Percentiles rank a stretch among this genome's conserved stretches.
These are phyloP conservation scores for Xylaria nigripes DNA, from an alignment of 495 filamentous ascomycete genomes.

Conservation along the genomic window DNA sequence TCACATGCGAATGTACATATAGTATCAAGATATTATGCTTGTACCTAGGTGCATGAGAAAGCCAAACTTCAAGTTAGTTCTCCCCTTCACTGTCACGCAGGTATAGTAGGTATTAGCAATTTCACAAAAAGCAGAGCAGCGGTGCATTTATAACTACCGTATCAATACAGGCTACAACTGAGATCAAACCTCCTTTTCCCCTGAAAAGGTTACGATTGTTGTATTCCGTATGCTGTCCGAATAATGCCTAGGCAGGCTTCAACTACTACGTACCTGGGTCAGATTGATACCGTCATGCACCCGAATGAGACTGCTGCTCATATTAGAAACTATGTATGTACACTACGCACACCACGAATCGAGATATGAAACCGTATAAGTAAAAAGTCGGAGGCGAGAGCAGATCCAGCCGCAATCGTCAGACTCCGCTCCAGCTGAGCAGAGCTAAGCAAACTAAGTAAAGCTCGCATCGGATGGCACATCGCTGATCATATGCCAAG, in stretches of 20 bases:
- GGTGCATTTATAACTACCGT: too few species aligned
- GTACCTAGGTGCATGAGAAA: too few species aligned
- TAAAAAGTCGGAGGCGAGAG: constrained; percentile 1
- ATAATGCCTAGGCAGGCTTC: too few species aligned
- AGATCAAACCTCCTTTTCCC: not conserved
- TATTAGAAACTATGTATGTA: too few species aligned
- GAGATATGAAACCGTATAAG: not conserved
- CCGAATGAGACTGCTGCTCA: too few species aligned
- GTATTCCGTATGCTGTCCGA: too few species aligned
- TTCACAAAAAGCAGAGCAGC: not conserved
- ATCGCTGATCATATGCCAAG: constrained; percentile 20
- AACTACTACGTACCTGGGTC: too few species aligned
- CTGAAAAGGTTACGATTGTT: too few species aligned
- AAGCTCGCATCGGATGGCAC: constrained; percentile 17
- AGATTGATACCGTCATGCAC: too few species aligned
- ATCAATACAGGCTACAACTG: too few species aligned
- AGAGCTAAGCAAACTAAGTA: constrained; percentile 16
- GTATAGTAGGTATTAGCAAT: not conserved
- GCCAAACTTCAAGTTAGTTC: too few species aligned
- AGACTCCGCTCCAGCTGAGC: constrained; percentile 14
- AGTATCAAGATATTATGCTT: not conserved
- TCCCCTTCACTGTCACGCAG: too few species aligned
- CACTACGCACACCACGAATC: not conserved
- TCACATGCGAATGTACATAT: not conserved
- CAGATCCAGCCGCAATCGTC: constrained; percentile 14